phyloP scores from a whole-genome alignment of 495 filamentous ascomycete species.

The Annulohypoxylon moriforme region DNA sequence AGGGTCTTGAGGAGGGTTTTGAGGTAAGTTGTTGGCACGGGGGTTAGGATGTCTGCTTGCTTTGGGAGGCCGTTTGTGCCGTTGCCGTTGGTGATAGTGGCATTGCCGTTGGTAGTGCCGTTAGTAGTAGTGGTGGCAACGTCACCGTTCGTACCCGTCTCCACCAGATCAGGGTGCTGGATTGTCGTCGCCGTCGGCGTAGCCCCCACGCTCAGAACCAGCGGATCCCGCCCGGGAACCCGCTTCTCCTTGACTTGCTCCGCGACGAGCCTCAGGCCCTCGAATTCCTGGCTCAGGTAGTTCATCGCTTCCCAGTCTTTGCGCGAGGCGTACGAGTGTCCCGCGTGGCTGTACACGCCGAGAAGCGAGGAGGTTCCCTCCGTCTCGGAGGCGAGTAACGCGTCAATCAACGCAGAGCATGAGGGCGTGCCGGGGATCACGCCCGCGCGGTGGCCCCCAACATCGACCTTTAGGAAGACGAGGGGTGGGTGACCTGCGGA shows the following conservation, averaged over 20 bases:
- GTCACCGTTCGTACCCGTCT: neutral
- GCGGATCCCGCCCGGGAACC: slow-evolving; percentile 39
- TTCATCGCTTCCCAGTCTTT: slow-evolving; percentile 64
- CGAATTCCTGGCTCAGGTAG: slow-evolving; percentile 70
- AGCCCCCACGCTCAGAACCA: slow-evolving; percentile 80
- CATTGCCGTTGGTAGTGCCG: neutral
- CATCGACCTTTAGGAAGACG: slow-evolving; percentile 83
- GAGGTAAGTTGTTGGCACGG: slow-evolving; percentile 38
- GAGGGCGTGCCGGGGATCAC: slow-evolving; percentile 63
- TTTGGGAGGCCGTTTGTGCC: neutral
- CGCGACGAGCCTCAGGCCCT: slow-evolving; percentile 64
- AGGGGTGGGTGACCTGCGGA: slow-evolving; percentile 56
- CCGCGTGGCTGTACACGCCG: slow-evolving; percentile 84
- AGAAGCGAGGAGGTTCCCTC: slow-evolving; percentile 58
- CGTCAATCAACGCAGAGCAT: slow-evolving; percentile 64
- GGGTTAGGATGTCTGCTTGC: slow-evolving; percentile 21
- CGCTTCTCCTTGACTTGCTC: slow-evolving; percentile 46
- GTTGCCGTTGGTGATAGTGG: neutral
- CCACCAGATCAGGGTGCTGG: slow-evolving; percentile 49
- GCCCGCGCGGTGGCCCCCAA: slow-evolving; percentile 81
- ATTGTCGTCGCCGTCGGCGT: slow-evolving; percentile 79
- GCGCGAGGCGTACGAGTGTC: slow-evolving; percentile 73
- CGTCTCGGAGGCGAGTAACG: slow-evolving; percentile 56
- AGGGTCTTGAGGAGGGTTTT: slow-evolving; percentile 47
- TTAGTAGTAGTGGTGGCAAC: too few relatives aligned